Evolutionary conservation across 1,284 basidiomycete species (phyloP), one percentile per base, ranked within the genome.

Genomic region (Moniliella sp.): DNA sequence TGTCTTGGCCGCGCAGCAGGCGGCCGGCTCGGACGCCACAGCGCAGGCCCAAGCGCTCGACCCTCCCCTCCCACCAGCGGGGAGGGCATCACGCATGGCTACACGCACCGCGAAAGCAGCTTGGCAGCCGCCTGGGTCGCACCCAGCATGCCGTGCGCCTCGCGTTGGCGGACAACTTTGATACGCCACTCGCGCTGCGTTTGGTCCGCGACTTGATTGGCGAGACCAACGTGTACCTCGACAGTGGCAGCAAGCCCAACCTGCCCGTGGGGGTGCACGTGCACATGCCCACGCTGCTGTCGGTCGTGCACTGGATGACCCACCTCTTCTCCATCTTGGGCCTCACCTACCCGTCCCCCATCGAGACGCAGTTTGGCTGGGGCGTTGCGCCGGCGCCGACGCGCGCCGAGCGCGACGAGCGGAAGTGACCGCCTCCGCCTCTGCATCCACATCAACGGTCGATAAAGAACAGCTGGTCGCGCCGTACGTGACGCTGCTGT

Each of bases 141-240:
- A 72, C 75, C 23, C 86, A 88, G 62, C 50, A 69, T 26, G 67
- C 70, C 2, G 91, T 97, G 70, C 75, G 82, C 33, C 67, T 65
- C 12, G 80, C 86, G 0, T 73, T 99, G 35, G 91, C 79, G 64
- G 88, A 99, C 62, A 93, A 84, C 1, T 93, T 97, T 68, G 88
- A 97, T 62, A 97, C 88, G 0, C 81, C 84, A 1, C 68, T 66
- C 10, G 88, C 83, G 0, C 64, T 97, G 27, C 69, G 72, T 44
- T 65, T 74, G 33, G 64, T 97, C 9, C 69, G 79, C 9, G 77
- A 86, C 40, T 66, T 94, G 16, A 74, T 97, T 15, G 78, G 77
- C n/a, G 69, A 73, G 33, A 75, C 79, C 11, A 94, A 94, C 59
- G 67, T 83, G 15, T 97, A 97, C 65, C n/a, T n/a, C n/a, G n/a